A percentile compares a stretch with the other conserved stretches of the same genome.
phyloP scores from a whole-genome alignment of 2,329 filamentous ascomycete species.

The Botryotinia calthae region DNA sequence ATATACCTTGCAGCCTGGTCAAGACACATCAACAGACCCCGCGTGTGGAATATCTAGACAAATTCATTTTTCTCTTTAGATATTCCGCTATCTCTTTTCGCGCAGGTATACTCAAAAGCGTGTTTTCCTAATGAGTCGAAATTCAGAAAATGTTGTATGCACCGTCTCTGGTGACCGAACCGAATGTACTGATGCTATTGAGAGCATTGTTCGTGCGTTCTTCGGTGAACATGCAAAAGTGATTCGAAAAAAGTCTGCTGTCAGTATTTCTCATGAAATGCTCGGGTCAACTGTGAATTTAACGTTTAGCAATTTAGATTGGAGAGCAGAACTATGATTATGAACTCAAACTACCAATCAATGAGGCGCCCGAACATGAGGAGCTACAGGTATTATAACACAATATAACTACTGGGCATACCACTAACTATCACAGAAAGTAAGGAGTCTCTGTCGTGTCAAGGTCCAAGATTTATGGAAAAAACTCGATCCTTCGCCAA shows the following conservation, averaged over 20 bases:
- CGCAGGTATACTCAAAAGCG: background rate
- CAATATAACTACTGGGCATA: background rate
- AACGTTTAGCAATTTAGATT: background rate
- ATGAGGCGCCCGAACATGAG: background rate
- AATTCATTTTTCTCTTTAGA: background rate
- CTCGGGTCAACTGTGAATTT: background rate
- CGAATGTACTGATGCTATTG: slow-evolving; percentile 3
- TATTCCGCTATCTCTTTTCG: background rate
- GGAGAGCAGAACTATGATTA: background rate
- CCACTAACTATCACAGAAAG: background rate
- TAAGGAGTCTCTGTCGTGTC: slow-evolving; percentile 5
- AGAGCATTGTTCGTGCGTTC: slow-evolving; percentile 1
- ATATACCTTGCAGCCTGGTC: slow-evolving; percentile 4
- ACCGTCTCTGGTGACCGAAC: background rate
- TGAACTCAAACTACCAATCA: background rate
- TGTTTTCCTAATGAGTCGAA: background rate
- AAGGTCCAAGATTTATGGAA: background rate
- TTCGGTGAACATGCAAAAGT: background rate
- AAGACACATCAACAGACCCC: background rate
- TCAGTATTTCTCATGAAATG: background rate
- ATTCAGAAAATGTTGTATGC: background rate
- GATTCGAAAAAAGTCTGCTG: background rate
- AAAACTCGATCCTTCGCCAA: background rate
- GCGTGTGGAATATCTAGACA: background rate
- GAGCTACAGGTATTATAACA: background rate